phyloP scores from a whole-genome alignment of 495 filamentous ascomycete species.

The Patellaria atrata region DNA sequence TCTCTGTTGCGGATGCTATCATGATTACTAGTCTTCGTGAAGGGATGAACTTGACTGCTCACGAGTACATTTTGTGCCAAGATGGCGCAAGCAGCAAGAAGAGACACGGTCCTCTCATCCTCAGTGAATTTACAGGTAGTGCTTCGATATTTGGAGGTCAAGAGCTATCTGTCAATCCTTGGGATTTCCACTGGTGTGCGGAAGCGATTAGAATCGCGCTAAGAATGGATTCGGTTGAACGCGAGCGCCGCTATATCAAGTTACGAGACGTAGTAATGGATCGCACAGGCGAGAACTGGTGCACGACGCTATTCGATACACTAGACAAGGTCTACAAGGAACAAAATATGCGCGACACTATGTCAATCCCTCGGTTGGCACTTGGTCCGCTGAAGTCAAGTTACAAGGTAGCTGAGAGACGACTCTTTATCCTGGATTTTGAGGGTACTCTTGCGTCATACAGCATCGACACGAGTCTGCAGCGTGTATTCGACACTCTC shows the following conservation, averaged over 20 bases:
- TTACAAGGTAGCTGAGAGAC: slow-evolving; percentile 47
- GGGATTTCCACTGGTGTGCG: slow-evolving; percentile 78
- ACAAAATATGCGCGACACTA: slow-evolving; percentile 66
- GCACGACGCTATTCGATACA: slow-evolving; percentile 51
- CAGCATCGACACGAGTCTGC: slow-evolving; percentile 70
- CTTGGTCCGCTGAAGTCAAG: slow-evolving; percentile 43
- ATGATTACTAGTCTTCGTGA: slow-evolving; percentile 90
- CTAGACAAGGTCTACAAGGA: slow-evolving; percentile 63
- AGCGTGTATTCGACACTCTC: slow-evolving; percentile 64
- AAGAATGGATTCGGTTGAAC: slow-evolving; percentile 59
- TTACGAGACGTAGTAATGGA: slow-evolving; percentile 61
- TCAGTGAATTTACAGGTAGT: slow-evolving; percentile 88
- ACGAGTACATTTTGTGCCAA: slow-evolving; percentile 87
- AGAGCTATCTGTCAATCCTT: slow-evolving; percentile 76
- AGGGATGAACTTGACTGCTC: slow-evolving; percentile 87
- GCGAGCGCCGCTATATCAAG: slow-evolving; percentile 54
- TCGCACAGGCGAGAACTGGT: slow-evolving; percentile 75
- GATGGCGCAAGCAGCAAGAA: slow-evolving; percentile 62
- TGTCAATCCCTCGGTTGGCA: slow-evolving; percentile 70
- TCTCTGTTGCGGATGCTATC: slow-evolving; percentile 74
- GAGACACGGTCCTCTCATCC: slow-evolving; percentile 73
- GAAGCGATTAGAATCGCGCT: slow-evolving; percentile 69
- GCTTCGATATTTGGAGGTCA: slow-evolving; percentile 66
- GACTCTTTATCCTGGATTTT: slow-evolving; percentile 81
- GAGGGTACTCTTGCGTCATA: slow-evolving; percentile 82